Conservation (phyloP, 257 asterid species). For the Solanum paucissectum region DNA sequence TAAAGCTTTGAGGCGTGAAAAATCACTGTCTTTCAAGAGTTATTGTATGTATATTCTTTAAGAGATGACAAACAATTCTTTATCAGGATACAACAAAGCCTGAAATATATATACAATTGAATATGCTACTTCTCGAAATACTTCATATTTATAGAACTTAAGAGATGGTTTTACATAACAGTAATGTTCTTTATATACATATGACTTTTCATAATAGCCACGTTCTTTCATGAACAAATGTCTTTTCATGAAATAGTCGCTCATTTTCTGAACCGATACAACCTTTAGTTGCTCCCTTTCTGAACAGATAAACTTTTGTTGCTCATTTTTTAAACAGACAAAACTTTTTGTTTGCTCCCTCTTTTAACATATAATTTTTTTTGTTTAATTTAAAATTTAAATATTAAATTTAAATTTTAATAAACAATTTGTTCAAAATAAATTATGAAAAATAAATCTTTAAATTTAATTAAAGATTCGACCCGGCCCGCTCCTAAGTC, state of each 20-base stretch:
- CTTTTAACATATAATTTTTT: no score
- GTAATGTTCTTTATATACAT: no score
- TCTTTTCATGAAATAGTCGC: neutral
- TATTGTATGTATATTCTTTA: neutral
- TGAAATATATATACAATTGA: neutral
- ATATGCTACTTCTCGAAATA: neutral
- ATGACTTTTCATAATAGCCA: no score
- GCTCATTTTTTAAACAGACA: neutral
- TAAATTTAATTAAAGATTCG: no score
- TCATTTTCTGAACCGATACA: no score
- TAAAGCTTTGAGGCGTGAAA: neutral
- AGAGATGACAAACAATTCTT: neutral
- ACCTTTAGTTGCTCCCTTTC: no score
- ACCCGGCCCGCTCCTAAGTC: accelerated
- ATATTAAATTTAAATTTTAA: no score
- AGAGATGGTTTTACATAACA: neutral
- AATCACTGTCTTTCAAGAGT: neutral
- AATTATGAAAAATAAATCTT: no score
- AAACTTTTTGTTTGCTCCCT: no score
- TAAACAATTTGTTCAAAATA: neutral
- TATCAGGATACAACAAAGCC: neutral
- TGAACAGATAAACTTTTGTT: neutral
- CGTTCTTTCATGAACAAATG: neutral
- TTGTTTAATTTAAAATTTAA: no score
- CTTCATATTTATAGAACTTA: neutral